Evolutionary conservation across 192 early-diverging fungal genomes (phyloP), one percentile per base, ranked within the genome.

Genomic region (Geranomyces variabilis): DNA sequence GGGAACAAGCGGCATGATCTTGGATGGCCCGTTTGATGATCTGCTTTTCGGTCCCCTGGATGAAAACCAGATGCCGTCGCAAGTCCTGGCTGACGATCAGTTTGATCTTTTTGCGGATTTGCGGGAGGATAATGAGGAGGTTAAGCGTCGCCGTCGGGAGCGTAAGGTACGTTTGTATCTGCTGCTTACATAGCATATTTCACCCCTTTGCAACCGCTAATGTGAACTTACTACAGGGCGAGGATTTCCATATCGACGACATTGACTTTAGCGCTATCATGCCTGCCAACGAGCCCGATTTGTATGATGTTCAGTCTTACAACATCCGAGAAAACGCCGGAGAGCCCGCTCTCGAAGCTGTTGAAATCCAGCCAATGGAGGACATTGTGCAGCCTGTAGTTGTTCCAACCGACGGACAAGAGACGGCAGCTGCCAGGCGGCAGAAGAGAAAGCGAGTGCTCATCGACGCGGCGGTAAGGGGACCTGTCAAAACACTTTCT

Each of bases 61-160:
- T 60, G 58, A 60, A 3, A 34, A 60, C 29, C 2, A 28, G 3
- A 6, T 60, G 24, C 58, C 58, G 24, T 53, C n/a, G n/a, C 19
- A 24, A 7, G 58, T 31, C 29, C 5, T 41, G 3, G 36, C 36
- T 3, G 62, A 48, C 31, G 58, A 30, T 14, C 41, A 67, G 28
- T 68, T 69, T 48, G 73, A 75, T 51, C 43, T 75, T 1, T 75
- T 75, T 75, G 73, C 46, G 19, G 65, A 75, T 29, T 13, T 69
- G 5, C 0, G 51, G 30, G 73, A 34, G 13, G 73, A 75, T 36
- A 68, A 61, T 21, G 66, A 60, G 14, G 51, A 14, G 33, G 36
- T 22, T 22, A 53, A 56, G 51, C 64, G 60, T 22, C 17, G 64
- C 3, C 58, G 58, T 4, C 22, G 15, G 9, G 29, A 60, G 15